A percentile compares a stretch with the other conserved stretches of the same genome.
phyloP scores from a whole-genome alignment of 345 rosid genomes.

The Gossypium bickii region DNA sequence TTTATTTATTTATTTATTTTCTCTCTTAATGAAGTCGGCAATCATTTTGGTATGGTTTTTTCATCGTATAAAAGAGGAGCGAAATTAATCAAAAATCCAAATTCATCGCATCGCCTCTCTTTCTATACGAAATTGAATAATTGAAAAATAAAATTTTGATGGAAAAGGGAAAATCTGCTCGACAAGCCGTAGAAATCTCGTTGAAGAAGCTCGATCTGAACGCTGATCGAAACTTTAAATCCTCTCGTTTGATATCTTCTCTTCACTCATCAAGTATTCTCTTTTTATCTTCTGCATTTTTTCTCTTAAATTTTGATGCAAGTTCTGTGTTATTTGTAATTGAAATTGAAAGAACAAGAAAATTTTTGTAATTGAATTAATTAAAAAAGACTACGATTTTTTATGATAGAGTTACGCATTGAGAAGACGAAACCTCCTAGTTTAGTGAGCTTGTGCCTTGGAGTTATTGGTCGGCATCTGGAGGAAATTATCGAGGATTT shows the following conservation, averaged over 20 bases:
- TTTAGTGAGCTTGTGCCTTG: slow-evolving; percentile 69
- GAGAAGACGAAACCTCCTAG: slow-evolving; percentile 52
- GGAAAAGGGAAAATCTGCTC: slow-evolving; percentile 32
- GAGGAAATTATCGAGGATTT: slow-evolving; percentile 67
- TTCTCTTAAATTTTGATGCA: background rate
- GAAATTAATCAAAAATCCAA: background rate
- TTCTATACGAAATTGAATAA: background rate
- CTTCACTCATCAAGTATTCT: slow-evolving; percentile 38
- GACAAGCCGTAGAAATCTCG: slow-evolving; percentile 25
- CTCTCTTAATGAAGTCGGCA: background rate
- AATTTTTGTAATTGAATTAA: background rate
- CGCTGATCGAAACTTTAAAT: slow-evolving; percentile 24
- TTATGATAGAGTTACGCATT: slow-evolving; percentile 28
- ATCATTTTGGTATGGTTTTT: background rate
- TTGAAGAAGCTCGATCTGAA: slow-evolving; percentile 43
- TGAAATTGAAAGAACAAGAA: background rate
- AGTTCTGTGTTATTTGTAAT: background rate
- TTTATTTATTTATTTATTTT: background rate
- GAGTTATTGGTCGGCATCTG: slow-evolving; percentile 72
- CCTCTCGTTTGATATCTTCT: slow-evolving; percentile 16
- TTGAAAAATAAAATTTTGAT: slow-evolving; percentile 18
- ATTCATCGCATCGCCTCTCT: background rate
- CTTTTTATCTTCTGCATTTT: background rate
- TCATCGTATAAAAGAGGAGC: background rate
- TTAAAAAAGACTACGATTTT: background rate